phyloP scores from a whole-genome alignment of 2,329 filamentous ascomycete genomes.

The Talaromyces islandicus region DNA sequence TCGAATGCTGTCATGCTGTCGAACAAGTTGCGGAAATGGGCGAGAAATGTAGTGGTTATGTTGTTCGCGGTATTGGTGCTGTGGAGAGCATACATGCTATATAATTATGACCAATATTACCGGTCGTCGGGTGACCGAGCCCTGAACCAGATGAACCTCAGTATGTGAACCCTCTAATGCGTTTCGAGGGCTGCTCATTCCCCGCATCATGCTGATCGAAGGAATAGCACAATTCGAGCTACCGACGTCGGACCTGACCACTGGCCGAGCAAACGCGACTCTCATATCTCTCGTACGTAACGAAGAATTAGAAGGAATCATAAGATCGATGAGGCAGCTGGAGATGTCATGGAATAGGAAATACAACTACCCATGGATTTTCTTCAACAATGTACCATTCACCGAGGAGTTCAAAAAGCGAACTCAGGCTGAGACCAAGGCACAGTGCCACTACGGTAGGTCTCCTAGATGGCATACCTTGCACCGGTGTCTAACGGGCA shows the following conservation, averaged over 20 bases:
- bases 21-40: background rate
- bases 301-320: conserved; percentile 75
- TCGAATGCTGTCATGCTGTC: conserved; percentile 3
- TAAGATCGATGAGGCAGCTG: conserved; percentile 83
- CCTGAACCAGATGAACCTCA: conserved; percentile 4
- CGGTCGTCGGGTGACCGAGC: conserved; percentile 9
- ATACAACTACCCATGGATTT: conserved; percentile 99
- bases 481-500: background rate
- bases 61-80: background rate
- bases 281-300: conserved; percentile 89
- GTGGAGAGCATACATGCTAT: background rate
- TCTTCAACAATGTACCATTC: conserved; percentile 95
- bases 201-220: background rate
- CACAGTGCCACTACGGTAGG: conserved; percentile 76
- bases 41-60: background rate
- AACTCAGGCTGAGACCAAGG: conserved; percentile 77
- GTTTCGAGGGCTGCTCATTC: background rate
- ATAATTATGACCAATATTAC: conserved; percentile 6
- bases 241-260: background rate
- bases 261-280: conserved; percentile 81
- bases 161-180: background rate
- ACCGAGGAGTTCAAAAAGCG: conserved; percentile 86
- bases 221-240: background rate
- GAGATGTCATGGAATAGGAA: conserved; percentile 96
- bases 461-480: background rate